Percentiles rank a stretch among this genome's conserved stretches.
Evolutionary conservation across 2,329 filamentous ascomycete species (phyloP).

Genomic region (Epichloe amarillans): DNA sequence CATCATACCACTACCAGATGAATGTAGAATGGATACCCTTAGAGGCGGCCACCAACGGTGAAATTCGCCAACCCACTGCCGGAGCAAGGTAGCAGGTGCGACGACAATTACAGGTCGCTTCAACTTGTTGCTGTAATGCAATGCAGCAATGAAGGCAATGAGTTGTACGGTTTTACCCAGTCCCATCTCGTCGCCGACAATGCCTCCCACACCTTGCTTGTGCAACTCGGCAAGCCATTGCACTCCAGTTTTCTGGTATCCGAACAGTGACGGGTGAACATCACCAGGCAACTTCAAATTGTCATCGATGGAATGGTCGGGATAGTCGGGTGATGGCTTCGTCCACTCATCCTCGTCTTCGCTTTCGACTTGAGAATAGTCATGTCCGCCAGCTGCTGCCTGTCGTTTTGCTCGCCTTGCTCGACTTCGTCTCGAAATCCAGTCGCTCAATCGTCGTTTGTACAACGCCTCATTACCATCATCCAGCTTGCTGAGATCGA

Average conservation of each 20-base stretch:
- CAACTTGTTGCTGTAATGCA: conserved; percentile 84
- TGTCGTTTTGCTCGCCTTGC: conserved; percentile 27
- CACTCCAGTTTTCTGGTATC: conserved; percentile 94
- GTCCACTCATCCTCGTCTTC: conserved; percentile 56
- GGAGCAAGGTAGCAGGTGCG: conserved; percentile 84
- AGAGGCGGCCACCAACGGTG: conserved; percentile 99
- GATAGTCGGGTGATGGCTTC: conserved; percentile 69
- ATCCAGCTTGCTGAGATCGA: conserved; percentile 52
- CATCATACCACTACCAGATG: conserved; percentile 92
- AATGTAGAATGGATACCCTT: conserved; percentile 86
- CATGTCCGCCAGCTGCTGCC: conserved; percentile 16
- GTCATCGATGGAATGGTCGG: conserved; percentile 63
- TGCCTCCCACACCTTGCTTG: conserved; percentile 79
- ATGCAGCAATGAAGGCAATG: conserved; percentile 69
- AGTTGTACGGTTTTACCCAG: conserved; percentile 77
- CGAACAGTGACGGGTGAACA: conserved; percentile 82
- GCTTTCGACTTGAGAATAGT: conserved; percentile 25
- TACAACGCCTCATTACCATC: conserved; percentile 82
- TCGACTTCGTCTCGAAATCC: conserved; percentile 44
- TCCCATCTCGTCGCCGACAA: conserved; percentile 96
- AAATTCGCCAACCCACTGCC: conserved; percentile 97
- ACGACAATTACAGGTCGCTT: conserved; percentile 80
- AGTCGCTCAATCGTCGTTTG: conserved; percentile 58
- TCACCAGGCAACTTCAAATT: conserved; percentile 78
- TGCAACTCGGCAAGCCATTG: conserved; percentile 94